Base-by-base conservation (phyloP, 2,329 filamentous ascomycete species). In the Fonsecaea pedrosoi region DNA sequence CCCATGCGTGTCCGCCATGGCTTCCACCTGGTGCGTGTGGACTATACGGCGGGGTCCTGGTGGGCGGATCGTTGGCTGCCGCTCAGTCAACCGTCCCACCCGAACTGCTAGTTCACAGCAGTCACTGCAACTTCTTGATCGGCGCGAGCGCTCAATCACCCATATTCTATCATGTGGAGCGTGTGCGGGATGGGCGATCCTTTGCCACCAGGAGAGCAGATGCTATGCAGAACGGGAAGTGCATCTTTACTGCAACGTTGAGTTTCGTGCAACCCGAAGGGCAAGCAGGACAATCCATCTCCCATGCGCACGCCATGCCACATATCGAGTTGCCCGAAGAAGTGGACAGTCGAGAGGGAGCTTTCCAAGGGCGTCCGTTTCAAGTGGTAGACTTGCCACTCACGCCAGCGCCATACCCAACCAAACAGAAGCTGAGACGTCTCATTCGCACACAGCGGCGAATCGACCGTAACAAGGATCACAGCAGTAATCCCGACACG, bases 101-200 rank as follows among this genome's bases (percentile, higher is more conserved):
- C 40, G 84, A 91, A 76, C 97, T 97, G 79, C 86, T 89, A 67
- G 88, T 95, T 58, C 94, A 99, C 83, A 94, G 90, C 76, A 97
- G 96, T 91, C 95, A 99, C 85, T 98, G 94, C 86, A 98, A 98
- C 83, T 99, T 99, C 79, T 89, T 99, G 38, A 88, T 98, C 1
- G 94, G 94, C 3, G 95, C 94, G 32, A 91, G 94, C 75, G 85
- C 87, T 10, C 87, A 90, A 67, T 89, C 94, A n/a, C 94, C 95
- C 35, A 91, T 98, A 71, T 85, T 97, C 69, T 98, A 97, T 82
- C 92, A 97, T 77, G 95, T 99, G 54, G 95, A 98, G 82, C 87
- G 92, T 60, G 92, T 99, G 56, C 90, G 95, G 64, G 92, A 96
- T 76, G 95, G 95, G 8, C 89, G 90, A 67, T 94, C 90, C 59